Evolutionary conservation across 805 yeast genomes (phyloP), one percentile per base, ranked within the genome.

Genomic region (Candida methanosorbosa): DNA sequence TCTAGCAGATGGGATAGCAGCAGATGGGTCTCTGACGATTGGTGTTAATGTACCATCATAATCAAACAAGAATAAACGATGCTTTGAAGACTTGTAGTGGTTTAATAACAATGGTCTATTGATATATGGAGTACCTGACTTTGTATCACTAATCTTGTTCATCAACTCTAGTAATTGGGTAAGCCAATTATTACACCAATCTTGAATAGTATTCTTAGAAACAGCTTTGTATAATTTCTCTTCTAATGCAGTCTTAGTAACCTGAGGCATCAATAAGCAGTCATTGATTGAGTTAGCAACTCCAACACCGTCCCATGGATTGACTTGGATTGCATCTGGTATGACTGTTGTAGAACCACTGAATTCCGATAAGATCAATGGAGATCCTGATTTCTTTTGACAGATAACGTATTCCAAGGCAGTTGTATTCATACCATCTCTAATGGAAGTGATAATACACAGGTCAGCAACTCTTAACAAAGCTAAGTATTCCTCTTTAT

Each of bases 41-140:
- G 97, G 97, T 0, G 98, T 86, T 45, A 92, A 66, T 1, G 99
- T 92, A 20, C 99, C 99, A 55, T 92, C 99, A 55, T 92, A 92
- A 60, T 92, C 99, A 60, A 92, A 88, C 47, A 92, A 57, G 48
- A 92, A 86, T 38, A 92, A 60, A 41, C 97, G 70, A 46, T 81
- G 70, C 23, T 72, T 41, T 0, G 96, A 75, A 17, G 55, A 44
- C 31, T 69, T 56, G 56, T 85, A 92, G 38, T 71, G 69, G 17
- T 70, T 64, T 37, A 74, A 60, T 40, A 90, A 56, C 27, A 69
- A 52, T 3, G 86, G 84, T 36, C 83, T 66, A 54, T 90, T 85
- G 45, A 88, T 67, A 13, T 87, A 80, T 1, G 98, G 97, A 0
- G 90, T 83, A 30, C 78, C 70, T 46, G 73, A 78, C 19, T 66